A percentile compares a stretch with the other conserved stretches of the same genome.
These are phyloP conservation scores for Boletales sp. DNA, from an alignment of 768 basidiomycete species.

Conservation along the genomic window DNA sequence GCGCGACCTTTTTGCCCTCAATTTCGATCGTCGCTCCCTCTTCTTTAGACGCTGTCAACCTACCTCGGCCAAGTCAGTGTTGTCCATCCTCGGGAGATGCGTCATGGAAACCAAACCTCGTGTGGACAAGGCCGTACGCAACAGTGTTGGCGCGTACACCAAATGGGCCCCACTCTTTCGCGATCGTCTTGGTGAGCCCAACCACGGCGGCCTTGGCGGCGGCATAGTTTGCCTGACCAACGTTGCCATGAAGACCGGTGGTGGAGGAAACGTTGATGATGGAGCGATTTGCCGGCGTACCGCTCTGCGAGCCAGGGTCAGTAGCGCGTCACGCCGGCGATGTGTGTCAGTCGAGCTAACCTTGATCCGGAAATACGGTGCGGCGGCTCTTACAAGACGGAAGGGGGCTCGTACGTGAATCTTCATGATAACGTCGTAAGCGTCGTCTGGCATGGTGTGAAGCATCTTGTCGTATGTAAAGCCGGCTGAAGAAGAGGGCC, in stretches of 20 bases:
- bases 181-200: conserved; percentile 81
- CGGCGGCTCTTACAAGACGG: conserved; percentile 78
- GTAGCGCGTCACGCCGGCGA: background rate
- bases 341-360: conserved; percentile 19
- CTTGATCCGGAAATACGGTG: conserved; percentile 83
- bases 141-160: conserved; percentile 81
- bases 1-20: conserved; percentile 77
- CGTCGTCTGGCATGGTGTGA: conserved; percentile 80
- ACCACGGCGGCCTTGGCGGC: conserved; percentile 75
- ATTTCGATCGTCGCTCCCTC: conserved; percentile 72
- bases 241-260: conserved; percentile 82
- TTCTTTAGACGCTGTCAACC: conserved; percentile 78
- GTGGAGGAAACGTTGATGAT: conserved; percentile 82
- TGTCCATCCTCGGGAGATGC: background rate
- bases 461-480: conserved; percentile 88
- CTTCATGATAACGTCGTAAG: conserved; percentile 77
- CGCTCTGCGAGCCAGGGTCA: conserved; percentile 35
- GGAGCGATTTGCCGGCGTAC: conserved; percentile 62
- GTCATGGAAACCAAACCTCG: conserved; percentile 43
- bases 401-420: conserved; percentile 87
- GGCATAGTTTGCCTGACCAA: conserved; percentile 82
- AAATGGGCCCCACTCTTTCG: conserved; percentile 84
- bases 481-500: conserved; percentile 41
- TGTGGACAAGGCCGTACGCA: conserved; percentile 75
- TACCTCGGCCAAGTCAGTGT: conserved; percentile 17